Conservation (phyloP, 1,139 yeast genomes). For the Hyphopichia burtonii region DNA sequence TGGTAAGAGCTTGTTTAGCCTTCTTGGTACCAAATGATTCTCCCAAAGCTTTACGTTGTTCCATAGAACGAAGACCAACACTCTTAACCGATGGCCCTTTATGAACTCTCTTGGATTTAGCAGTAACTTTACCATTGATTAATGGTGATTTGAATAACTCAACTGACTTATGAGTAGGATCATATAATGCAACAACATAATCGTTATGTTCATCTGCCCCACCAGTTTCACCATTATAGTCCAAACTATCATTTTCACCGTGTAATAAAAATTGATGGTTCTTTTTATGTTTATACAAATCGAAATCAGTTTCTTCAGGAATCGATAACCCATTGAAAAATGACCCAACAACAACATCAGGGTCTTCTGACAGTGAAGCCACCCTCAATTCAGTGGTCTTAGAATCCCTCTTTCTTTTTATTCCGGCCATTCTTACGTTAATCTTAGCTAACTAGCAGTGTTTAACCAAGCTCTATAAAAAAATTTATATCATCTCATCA, state of each 20-base stretch:
- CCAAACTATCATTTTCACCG: constrained; percentile 74
- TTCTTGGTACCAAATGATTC: constrained; percentile 96
- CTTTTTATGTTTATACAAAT: constrained; percentile 58
- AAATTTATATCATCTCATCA: constrained; percentile 1
- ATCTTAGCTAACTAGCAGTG: background rate
- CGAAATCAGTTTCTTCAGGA: constrained; percentile 59
- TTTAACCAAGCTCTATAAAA: background rate
- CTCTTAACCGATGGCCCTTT: constrained; percentile 65
- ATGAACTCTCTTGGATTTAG: constrained; percentile 50
- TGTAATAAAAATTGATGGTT: constrained; percentile 54
- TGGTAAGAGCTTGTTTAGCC: constrained; percentile 87
- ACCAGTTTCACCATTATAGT: constrained; percentile 62
- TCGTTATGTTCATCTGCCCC: constrained; percentile 37
- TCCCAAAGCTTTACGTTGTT: constrained; percentile 81
- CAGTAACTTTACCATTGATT: constrained; percentile 53
- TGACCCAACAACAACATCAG: constrained; percentile 47
- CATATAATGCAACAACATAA: constrained; percentile 69
- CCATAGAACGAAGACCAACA: constrained; percentile 49
- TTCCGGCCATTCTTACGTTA: constrained; percentile 18
- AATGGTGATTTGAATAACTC: constrained; percentile 64
- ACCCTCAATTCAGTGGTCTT: constrained; percentile 31
- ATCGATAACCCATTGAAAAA: constrained; percentile 76
- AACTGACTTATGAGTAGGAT: constrained; percentile 56
- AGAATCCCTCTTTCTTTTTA: constrained; percentile 22
- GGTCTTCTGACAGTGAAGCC: constrained; percentile 28